These are phyloP conservation scores for Manihot esculenta DNA, from an alignment of 441 rosid species.

Conservation along the genomic window DNA sequence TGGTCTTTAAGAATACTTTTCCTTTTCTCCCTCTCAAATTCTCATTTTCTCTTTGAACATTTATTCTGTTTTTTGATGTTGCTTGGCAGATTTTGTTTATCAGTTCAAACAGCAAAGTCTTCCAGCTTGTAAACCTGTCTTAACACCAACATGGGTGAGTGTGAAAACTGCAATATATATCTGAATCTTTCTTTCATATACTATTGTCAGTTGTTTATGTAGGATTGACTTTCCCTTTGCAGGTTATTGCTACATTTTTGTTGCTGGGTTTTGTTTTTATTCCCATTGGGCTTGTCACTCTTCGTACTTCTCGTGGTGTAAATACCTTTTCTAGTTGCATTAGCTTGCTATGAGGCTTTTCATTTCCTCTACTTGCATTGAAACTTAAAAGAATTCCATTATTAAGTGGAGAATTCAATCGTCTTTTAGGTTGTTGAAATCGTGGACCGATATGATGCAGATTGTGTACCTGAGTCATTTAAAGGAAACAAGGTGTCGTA, in stretches of 20 bases:
- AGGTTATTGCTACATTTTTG: conserved; percentile 63
- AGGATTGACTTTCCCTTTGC: conserved; percentile 21
- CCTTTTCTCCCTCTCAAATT: not conserved
- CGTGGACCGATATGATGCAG: conserved; percentile 67
- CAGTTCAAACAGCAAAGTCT: conserved; percentile 79
- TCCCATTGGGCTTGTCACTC: conserved; percentile 66
- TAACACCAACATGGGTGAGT: conserved; percentile 75
- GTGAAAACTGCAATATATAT: not conserved
- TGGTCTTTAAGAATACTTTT: not conserved
- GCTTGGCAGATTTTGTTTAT: conserved; percentile 44
- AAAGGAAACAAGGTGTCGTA: conserved; percentile 56
- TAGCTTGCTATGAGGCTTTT: not conserved
- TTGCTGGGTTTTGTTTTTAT: conserved; percentile 58
- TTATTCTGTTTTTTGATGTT: not conserved
- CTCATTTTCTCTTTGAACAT: not conserved
- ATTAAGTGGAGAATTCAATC: not conserved
- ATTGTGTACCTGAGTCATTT: conserved; percentile 64
- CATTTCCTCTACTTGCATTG: not conserved
- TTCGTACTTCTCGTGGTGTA: conserved; percentile 71
- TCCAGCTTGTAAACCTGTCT: conserved; percentile 87
- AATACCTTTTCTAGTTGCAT: conserved; percentile 21
- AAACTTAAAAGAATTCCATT: not conserved
- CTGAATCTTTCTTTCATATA: not conserved
- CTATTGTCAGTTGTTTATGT: conserved; percentile 9
- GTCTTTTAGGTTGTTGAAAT: conserved; percentile 66